Conservation (phyloP, 2,329 filamentous ascomycete species). For the Fonsecaea erecta region DNA sequence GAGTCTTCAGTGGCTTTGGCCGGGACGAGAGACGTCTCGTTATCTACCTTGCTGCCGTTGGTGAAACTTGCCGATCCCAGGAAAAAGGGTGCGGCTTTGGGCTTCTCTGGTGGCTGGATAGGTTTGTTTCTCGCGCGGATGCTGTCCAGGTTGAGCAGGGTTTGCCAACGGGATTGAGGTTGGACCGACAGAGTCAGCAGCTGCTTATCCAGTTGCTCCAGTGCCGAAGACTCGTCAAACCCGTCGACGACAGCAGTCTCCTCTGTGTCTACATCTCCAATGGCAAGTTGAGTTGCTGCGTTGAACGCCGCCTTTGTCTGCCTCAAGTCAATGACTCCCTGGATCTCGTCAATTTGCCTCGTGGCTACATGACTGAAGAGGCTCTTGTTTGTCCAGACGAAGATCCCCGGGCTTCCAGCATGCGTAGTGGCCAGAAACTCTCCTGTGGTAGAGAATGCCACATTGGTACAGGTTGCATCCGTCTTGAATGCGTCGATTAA, state of each 20-base stretch:
- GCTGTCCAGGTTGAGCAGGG: conserved; percentile 84
- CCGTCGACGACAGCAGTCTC: conserved; percentile 51
- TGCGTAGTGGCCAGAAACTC: conserved; percentile 93
- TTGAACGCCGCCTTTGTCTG: conserved; percentile 71
- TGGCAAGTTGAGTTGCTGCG: conserved; percentile 74
- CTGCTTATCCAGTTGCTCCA: conserved; percentile 79
- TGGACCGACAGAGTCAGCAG: conserved; percentile 89
- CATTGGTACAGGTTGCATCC: conserved; percentile 75
- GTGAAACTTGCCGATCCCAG: conserved; percentile 65
- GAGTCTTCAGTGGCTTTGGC: conserved; percentile 45
- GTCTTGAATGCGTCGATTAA: conserved; percentile 89
- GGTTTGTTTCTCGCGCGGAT: conserved; percentile 94
- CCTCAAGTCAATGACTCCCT: conserved; percentile 65
- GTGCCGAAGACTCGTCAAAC: conserved; percentile 54
- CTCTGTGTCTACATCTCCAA: conserved; percentile 53
- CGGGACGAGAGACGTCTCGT: conserved; percentile 20
- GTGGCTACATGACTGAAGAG: conserved; percentile 89
- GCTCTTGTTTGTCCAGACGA: conserved; percentile 92
- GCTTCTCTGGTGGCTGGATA: conserved; percentile 84
- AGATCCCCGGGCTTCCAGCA: conserved; percentile 81
- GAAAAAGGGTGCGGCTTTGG: conserved; percentile 96
- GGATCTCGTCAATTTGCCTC: conserved; percentile 77
- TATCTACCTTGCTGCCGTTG: conserved; percentile 23
- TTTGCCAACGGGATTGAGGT: conserved; percentile 92
- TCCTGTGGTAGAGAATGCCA: conserved; percentile 86